A percentile compares a stretch with the other conserved stretches of the same genome.
Evolutionary conservation across 768 basidiomycete species (phyloP).

Genomic region (Serpula lacrymans): DNA sequence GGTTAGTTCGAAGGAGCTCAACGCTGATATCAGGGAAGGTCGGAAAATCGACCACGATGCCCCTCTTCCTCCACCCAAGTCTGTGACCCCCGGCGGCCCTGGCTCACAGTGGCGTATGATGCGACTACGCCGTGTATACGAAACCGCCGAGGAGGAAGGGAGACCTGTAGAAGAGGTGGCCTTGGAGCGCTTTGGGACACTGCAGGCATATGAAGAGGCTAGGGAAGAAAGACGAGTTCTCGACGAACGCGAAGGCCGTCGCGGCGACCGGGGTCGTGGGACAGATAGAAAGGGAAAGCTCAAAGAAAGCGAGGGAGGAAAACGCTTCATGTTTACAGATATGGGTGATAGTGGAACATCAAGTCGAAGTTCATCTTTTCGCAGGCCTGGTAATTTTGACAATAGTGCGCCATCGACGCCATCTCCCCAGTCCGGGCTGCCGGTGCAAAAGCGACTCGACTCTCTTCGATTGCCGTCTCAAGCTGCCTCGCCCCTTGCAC

Average conservation of each 20-base stretch:
- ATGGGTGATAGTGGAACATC: slow-evolving; percentile 58
- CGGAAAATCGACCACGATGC: slow-evolving; percentile 38
- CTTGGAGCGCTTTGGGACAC: slow-evolving; percentile 80
- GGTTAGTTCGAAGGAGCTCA: slow-evolving; percentile 61
- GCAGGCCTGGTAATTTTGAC: slow-evolving; percentile 67
- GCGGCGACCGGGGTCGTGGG: slow-evolving; percentile 34
- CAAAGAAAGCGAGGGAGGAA: slow-evolving; percentile 39
- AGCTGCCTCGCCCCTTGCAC: slow-evolving; percentile 53
- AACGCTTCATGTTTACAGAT: slow-evolving; percentile 69
- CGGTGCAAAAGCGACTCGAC: slow-evolving; percentile 52
- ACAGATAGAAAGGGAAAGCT: slow-evolving; percentile 30
- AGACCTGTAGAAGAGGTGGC: slow-evolving; percentile 73
- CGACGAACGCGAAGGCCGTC: slow-evolving; percentile 72
- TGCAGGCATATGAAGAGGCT: slow-evolving; percentile 87
- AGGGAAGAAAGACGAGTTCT: slow-evolving; percentile 81
- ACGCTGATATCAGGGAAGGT: slow-evolving; percentile 50
- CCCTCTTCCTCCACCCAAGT: slow-evolving; percentile 37
- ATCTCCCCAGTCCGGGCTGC: slow-evolving; percentile 31
- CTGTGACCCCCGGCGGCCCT: slow-evolving; percentile 77
- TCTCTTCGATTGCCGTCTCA: slow-evolving; percentile 61
- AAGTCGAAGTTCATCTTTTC: slow-evolving; percentile 84
- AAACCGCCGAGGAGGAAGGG: slow-evolving; percentile 85
- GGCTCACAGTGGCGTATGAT: slow-evolving; percentile 99
- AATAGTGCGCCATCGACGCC: slow-evolving; percentile 61
- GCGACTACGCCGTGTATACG: slow-evolving; percentile 86